Evolutionary conservation across 2,329 filamentous ascomycete species (phyloP).

Genomic region (Fusarium nanum): DNA sequence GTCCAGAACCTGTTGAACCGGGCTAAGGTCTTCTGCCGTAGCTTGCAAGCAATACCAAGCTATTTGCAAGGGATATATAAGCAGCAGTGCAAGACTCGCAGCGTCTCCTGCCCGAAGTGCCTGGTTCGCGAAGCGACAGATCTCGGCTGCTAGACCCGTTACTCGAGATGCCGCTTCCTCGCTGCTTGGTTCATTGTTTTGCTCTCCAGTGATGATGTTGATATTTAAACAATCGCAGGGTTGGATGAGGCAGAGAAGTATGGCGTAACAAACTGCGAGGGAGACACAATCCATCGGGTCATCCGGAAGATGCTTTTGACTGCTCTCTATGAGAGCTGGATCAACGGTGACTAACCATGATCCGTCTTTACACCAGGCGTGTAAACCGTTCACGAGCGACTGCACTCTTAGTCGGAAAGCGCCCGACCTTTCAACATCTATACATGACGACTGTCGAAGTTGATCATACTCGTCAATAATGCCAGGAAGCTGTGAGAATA

Average conservation of each 20-base stretch:
- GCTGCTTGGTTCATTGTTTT: accelerated
- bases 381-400: neutral
- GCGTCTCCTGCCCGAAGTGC: constrained; percentile 3
- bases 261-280: constrained; percentile 11
- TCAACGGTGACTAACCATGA: constrained; percentile 5
- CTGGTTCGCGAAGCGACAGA: constrained; percentile 12
- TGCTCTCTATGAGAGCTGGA: neutral
- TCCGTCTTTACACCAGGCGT: constrained; percentile 8
- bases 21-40: neutral
- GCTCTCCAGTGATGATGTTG: neutral
- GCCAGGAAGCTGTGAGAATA: constrained; percentile 13
- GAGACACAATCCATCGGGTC: constrained; percentile 14
- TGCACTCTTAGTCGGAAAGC: neutral
- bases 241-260: constrained; percentile 18
- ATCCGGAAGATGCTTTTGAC: neutral
- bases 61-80: constrained; percentile 29
- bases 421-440: neutral
- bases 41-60: constrained; percentile 20
- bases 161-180: neutral
- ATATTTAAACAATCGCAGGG: constrained; percentile 12
- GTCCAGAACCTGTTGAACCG: constrained; percentile 12
- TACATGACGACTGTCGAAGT: neutral
- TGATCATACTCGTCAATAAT: constrained; percentile 10
- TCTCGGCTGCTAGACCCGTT: constrained; percentile 10
- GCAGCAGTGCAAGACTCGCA: neutral